Base-by-base conservation (phyloP, 2,329 filamentous ascomycete genomes). In the Mariannaea elegans region DNA sequence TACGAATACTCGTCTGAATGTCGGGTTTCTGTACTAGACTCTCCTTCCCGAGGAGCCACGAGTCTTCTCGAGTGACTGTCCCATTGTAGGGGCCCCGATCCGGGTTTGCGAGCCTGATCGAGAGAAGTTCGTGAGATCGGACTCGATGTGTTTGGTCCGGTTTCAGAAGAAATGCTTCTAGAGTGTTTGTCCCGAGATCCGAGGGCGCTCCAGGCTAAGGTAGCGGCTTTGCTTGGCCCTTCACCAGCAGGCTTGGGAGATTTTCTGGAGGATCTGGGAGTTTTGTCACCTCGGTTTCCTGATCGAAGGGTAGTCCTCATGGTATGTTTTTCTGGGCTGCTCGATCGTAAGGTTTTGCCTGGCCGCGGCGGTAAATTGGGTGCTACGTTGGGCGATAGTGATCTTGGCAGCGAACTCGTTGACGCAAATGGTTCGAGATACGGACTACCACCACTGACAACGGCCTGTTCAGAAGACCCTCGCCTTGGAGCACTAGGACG, bases 201-300 rank as follows among this genome's bases (percentile, higher is more conserved):
- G 13, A 84, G 72, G 16, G 78, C 77, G 52, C 73, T 81, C 87
- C 88, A 90, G 29, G 88, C 88, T 51, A 90, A 70, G 3, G 84
- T 86, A 23, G 88, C 88, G 38, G 88, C 88, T 70, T 87, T 88
- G 72, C 82, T 89, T 12, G 87, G 82, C 1, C 86, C 83, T 54
- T 86, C 85, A 32, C 75, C 74, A 16, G 75, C 74, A 54, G 76
- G 71, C 58, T 76, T 82, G 9, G 78, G 72, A 29, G 79, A 72
- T 48, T 79, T 79, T 21, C 80, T 79, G 8, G 72, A 68, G 12
- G 75, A 56, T 59, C 77, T 82, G 2, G 69, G 57, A 6, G 75
- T 59, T 65, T 78, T 82, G 10, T 87, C 80, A 39, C 75, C 70
- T 18, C 75, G 67, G 63, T 80, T 83, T 6, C 77, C 77, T 7